Conservation (phyloP, 169 alveolate species). For the Babesia bigemina region DNA sequence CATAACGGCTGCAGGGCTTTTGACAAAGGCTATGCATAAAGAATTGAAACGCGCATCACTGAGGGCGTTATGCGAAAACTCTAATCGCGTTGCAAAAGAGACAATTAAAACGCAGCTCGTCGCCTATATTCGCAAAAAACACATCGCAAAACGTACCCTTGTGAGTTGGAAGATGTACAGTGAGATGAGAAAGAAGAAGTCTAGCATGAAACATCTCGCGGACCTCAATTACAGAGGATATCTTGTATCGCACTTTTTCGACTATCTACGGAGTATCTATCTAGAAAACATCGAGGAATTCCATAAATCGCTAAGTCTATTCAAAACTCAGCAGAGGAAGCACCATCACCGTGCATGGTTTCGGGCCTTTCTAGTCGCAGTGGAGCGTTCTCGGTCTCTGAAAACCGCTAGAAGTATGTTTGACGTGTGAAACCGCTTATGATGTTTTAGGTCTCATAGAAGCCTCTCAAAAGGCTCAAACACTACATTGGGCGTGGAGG, state of each 20-base stretch:
- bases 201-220: conserved; percentile 2
- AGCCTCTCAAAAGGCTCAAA: not conserved
- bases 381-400: conserved; percentile 11
- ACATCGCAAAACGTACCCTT: not conserved
- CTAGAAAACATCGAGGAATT: not conserved
- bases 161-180: conserved; percentile 13
- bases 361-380: conserved; percentile 9
- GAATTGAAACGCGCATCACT: conserved; percentile 12
- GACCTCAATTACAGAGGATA: conserved; percentile 13
- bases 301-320: conserved; percentile 11
- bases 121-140: not conserved
- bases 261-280: not conserved
- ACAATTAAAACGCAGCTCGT: not conserved
- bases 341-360: conserved; percentile 1
- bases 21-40: conserved; percentile 3
- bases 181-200: conserved; percentile 7
- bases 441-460: conserved; percentile 8
- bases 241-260: conserved; percentile 2
- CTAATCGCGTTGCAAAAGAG: not conserved
- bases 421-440: not conserved
- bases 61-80: not conserved
- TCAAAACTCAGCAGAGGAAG: conserved; percentile 3
- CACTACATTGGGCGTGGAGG: not conserved
- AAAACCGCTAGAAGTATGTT: conserved; percentile 2
- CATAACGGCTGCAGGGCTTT: conserved; percentile 23